Evolutionary conservation across 805 yeast species (phyloP).

Genomic region (Diddensiella santjacobensis): DNA sequence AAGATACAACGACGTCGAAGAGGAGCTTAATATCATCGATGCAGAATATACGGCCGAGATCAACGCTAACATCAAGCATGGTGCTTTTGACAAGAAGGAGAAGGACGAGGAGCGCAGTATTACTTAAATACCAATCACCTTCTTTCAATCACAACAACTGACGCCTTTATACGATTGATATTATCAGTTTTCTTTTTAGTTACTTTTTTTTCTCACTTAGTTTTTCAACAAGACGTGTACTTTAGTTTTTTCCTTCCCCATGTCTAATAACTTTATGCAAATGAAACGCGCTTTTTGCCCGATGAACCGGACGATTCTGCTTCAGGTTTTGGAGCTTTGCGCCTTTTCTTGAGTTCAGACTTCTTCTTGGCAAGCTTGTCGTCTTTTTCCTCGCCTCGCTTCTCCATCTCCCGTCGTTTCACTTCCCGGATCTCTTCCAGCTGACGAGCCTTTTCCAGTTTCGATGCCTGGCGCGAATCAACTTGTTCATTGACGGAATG

Average conservation of each 20-base stretch:
- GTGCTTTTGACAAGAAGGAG: slow-evolving; percentile 1
- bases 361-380: slow-evolving; percentile 67
- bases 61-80: slow-evolving; percentile 24
- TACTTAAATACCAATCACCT: too few relatives aligned
- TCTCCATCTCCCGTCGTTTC: slow-evolving; percentile 81
- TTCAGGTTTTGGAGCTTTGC: slow-evolving; percentile 15
- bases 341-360: slow-evolving; percentile 18
- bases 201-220: background rate
- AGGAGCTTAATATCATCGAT: slow-evolving; percentile 53
- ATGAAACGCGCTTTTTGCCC: slow-evolving; percentile 17
- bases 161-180: too few relatives aligned
- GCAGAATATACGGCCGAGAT: slow-evolving; percentile 30
- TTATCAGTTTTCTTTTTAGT: background rate
- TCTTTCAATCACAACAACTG: too few relatives aligned
- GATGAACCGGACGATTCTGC: background rate
- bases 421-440: slow-evolving; percentile 86
- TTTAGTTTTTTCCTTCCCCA: background rate
- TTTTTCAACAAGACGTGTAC: background rate
- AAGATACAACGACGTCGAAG: slow-evolving; percentile 53
- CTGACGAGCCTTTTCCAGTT: slow-evolving; percentile 83
- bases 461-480: slow-evolving; percentile 78
- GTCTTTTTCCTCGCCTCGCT: slow-evolving; percentile 68
- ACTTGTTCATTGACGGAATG: slow-evolving; percentile 77
- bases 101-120: slow-evolving; percentile 1
- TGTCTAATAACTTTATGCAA: slow-evolving; percentile 12